Evolutionary conservation across 768 basidiomycete genomes (phyloP).

Genomic region (Naganishia randhawae): DNA sequence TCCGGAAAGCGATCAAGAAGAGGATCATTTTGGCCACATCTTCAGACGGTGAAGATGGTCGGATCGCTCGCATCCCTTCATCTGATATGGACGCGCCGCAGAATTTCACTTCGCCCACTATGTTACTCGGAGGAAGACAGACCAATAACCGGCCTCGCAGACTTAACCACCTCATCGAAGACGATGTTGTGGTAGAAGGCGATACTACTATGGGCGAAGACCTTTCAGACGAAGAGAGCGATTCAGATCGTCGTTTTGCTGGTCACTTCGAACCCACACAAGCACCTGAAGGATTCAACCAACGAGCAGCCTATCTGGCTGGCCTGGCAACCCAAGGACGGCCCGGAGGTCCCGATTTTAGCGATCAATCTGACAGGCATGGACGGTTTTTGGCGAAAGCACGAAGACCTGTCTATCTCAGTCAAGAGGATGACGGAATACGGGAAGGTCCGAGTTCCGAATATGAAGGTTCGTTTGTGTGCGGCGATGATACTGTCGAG

Average conservation of each 20-base stretch:
- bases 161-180: conserved; percentile 33
- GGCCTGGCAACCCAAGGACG: conserved; percentile 44
- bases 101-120: not conserved
- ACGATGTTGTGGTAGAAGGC: conserved; percentile 42
- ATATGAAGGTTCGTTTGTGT: conserved; percentile 29
- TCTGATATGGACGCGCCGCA: too few species aligned
- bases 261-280: conserved; percentile 50
- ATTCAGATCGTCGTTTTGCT: conserved; percentile 46
- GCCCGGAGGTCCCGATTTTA: conserved; percentile 23
- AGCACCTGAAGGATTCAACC: conserved; percentile 50
- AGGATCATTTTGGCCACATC: conserved; percentile 2
- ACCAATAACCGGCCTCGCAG: conserved; percentile 18
- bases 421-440: conserved; percentile 21
- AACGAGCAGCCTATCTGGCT: conserved; percentile 44
- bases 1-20: conserved; percentile 2
- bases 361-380: conserved; percentile 23
- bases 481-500: conserved; percentile 29
- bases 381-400: conserved; percentile 43
- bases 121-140: not conserved
- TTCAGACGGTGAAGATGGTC: conserved; percentile 15
- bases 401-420: conserved; percentile 40
- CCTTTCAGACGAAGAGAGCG: conserved; percentile 31
- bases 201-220: conserved; percentile 33
- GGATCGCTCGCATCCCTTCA: not conserved
- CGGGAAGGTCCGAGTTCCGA: conserved; percentile 27